Percentiles rank a stretch among this genome's conserved stretches.
Evolutionary conservation across 2,329 filamentous ascomycete genomes (phyloP).

Genomic region (Penicillium sp.): DNA sequence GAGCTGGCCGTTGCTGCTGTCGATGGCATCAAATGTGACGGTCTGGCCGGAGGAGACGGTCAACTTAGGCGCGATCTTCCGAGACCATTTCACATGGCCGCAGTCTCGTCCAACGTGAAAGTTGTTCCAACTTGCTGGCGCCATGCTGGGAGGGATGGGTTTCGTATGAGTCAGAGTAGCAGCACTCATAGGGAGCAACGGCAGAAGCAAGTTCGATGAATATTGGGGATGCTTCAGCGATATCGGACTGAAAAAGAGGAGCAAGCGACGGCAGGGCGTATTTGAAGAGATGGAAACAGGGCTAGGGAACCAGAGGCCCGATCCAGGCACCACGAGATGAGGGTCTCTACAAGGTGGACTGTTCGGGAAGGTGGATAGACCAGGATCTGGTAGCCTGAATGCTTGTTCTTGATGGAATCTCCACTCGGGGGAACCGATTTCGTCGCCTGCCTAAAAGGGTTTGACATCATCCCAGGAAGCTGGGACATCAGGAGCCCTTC

Average conservation of each 20-base stretch:
- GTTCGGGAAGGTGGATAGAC: slow-evolving; percentile 32
- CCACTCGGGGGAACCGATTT: slow-evolving; percentile 21
- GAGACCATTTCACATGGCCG: slow-evolving; percentile 56
- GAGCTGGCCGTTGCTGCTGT: slow-evolving; percentile 57
- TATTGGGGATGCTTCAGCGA: background rate
- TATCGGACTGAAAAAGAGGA: background rate
- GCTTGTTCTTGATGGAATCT: slow-evolving; percentile 25
- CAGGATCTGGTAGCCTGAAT: slow-evolving; percentile 23
- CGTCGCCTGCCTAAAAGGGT: slow-evolving; percentile 31
- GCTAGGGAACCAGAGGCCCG: background rate
- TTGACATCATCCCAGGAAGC: slow-evolving; percentile 22
- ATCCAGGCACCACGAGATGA: slow-evolving; percentile 14
- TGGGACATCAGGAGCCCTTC: slow-evolving; percentile 10
- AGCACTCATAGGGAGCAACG: slow-evolving; percentile 17
- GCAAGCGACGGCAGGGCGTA: slow-evolving; percentile 1
- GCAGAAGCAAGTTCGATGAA: background rate
- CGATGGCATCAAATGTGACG: slow-evolving; percentile 55
- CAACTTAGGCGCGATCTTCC: slow-evolving; percentile 49
- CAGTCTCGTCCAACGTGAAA: slow-evolving; percentile 41
- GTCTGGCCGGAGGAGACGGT: slow-evolving; percentile 54
- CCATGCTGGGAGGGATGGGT: slow-evolving; percentile 17
- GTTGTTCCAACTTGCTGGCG: slow-evolving; percentile 29
- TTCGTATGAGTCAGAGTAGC: slow-evolving; percentile 18
- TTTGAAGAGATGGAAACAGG: background rate
- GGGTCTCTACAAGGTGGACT: slow-evolving; percentile 29